Conservation (phyloP, 371 early-diverging fungal species). For the Mortierella sp. region DNA sequence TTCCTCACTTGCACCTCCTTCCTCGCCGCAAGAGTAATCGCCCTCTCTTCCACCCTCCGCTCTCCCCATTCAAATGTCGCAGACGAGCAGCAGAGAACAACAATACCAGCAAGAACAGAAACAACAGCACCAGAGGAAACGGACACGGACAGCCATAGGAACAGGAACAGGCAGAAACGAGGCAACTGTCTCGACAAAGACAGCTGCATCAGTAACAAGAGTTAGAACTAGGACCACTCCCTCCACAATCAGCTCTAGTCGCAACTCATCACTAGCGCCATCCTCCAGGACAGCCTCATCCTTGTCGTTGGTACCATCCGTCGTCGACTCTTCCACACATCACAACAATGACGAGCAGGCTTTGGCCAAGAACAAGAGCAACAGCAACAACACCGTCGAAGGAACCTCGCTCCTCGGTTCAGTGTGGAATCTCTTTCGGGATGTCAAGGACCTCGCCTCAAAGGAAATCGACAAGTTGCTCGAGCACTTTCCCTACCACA, state of each 20-base stretch:
- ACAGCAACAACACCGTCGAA: not conserved
- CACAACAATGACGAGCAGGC: not conserved
- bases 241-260: not conserved
- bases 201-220: not conserved
- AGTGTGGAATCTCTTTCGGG: conserved; percentile 49
- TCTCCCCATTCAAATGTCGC: conserved; percentile 4
- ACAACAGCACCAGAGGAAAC: not conserved
- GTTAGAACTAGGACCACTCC: not conserved
- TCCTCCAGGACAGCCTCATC: not conserved
- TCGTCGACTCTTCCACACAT: not conserved
- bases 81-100: conserved; percentile 10
- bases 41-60: no score
- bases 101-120: not conserved
- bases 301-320: not conserved
- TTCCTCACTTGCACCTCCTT: not conserved
- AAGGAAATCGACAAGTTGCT: conserved; percentile 46
- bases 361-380: not conserved
- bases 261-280: not conserved
- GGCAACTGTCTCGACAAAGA: not conserved
- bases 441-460: conserved; percentile 40
- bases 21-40: not conserved
- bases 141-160: not conserved
- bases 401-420: conserved; percentile 41
- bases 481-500: conserved; percentile 43
- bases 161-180: not conserved